Evolutionary conservation across 768 basidiomycete species (phyloP), one percentile per base, ranked within the genome.

Genomic region (Auriculariales sp.): DNA sequence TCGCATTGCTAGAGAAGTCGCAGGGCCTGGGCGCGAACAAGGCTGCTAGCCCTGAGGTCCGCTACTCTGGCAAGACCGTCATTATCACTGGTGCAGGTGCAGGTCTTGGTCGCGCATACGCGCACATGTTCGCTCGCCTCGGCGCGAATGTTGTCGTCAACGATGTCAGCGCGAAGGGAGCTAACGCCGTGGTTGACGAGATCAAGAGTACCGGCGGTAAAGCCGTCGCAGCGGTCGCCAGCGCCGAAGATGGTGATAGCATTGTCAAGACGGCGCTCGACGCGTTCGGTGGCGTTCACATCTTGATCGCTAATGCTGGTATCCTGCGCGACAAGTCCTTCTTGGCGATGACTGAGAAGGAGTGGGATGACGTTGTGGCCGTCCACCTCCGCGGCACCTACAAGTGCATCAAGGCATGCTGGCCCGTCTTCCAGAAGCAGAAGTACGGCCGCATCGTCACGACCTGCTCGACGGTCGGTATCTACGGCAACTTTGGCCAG

Each of bases 81-180:
- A 80, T 99, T 57, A 75, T 98, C 56, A 98, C 95, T 2, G 95
- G 94, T 32, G 88, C 92, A 5, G 94, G 94, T 34, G 89, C 85
- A 25, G 95, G 94, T 48, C 79, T 99, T 28, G 95, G 95, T 15
- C 81, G 95, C 27, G 77, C 78, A 2, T 95, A 98, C 60, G 87
- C 95, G 0, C 72, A 83, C 35, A 87, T 97, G 86, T 98, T 84
- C 60, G 87, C 75, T 24, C 79, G 76, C 49, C 78, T 93, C 7
- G 94, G 95, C n/a, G 94, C 91, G 9, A 95, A 95, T 57, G 87
- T 99, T 28, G 86, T 98, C 39, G 79, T 98, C 35, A 99, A 98
- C 62, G 95, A 99, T 59, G 82, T 97, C 44, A 90, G 74, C 61
- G 83, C 82, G 59, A 87, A 91, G 57, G 82, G 76, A 2, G 92